Evolutionary conservation across 192 early-diverging fungal species (phyloP).

Genomic region (Umbelopsis sp.): DNA sequence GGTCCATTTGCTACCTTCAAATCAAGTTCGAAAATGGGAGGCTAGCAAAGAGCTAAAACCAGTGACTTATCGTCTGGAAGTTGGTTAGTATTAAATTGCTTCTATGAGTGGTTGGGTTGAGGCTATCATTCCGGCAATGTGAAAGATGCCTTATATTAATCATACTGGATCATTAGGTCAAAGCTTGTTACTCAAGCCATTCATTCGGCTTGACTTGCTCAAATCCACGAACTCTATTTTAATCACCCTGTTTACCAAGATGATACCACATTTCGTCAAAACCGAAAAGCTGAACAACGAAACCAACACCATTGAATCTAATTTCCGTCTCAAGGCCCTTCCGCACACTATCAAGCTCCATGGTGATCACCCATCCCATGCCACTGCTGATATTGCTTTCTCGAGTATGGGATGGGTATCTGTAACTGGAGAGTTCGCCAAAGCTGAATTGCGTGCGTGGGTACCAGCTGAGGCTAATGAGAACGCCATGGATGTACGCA

Average conservation of each 20-base stretch:
- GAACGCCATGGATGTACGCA: slow-evolving; percentile 31
- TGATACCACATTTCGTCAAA: slow-evolving; percentile 61
- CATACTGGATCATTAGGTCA: slow-evolving; percentile 20
- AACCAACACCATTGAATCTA: slow-evolving; percentile 27
- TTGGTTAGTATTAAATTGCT: slow-evolving; percentile 23
- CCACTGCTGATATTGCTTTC: slow-evolving; percentile 59
- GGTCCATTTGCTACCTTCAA: slow-evolving; percentile 45
- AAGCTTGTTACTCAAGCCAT: slow-evolving; percentile 58
- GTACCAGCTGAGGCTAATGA: slow-evolving; percentile 50
- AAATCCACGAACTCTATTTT: slow-evolving; percentile 45
- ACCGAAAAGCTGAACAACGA: slow-evolving; percentile 44
- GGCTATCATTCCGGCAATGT: background rate
- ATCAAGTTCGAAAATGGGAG: slow-evolving; percentile 53
- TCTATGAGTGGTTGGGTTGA: background rate
- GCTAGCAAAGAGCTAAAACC: slow-evolving; percentile 48
- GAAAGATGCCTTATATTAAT: background rate
- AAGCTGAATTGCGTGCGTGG: slow-evolving; percentile 51
- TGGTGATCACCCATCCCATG: slow-evolving; percentile 44
- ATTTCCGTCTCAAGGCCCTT: slow-evolving; percentile 41
- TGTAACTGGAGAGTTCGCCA: slow-evolving; percentile 51
- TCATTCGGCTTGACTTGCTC: slow-evolving; percentile 61
- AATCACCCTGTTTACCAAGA: slow-evolving; percentile 54
- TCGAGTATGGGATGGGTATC: slow-evolving; percentile 67
- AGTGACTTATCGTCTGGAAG: slow-evolving; percentile 54
- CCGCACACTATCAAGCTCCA: slow-evolving; percentile 43